phyloP scores from a whole-genome alignment of 208 protist species.

The Wallacemonas rigidus region DNA sequence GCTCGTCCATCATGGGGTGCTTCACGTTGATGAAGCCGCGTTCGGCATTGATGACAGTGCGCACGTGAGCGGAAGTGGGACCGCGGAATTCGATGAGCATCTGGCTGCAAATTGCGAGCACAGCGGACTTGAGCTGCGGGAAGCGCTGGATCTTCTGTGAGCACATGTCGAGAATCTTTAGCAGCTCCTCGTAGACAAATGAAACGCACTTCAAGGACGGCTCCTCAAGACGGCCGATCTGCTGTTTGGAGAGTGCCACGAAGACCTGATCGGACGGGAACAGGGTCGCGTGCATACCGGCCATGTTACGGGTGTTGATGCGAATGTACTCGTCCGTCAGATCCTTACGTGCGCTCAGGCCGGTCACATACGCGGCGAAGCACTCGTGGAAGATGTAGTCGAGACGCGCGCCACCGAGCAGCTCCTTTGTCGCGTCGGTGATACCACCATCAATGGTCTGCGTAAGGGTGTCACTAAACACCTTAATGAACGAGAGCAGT shows the following conservation, averaged over 20 bases:
- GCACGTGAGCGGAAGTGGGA: conserved; percentile 88
- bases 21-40: conserved; percentile 98
- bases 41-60: conserved; percentile 95
- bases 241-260: conserved; percentile 94
- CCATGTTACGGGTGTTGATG: conserved; percentile 96
- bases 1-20: conserved; percentile 87
- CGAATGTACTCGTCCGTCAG: conserved; percentile 95
- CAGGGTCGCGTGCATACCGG: conserved; percentile 94
- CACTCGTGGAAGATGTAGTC: conserved; percentile 97
- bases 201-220: conserved; percentile 95
- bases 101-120: conserved; percentile 85
- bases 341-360: conserved; percentile 90
- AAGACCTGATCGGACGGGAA: conserved; percentile 98
- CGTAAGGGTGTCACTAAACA: conserved; percentile 89
- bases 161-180: conserved; percentile 90
- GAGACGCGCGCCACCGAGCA: conserved; percentile 96
- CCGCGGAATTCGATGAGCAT: conserved; percentile 82
- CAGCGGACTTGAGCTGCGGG: conserved; percentile 84
- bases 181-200: conserved; percentile 96
- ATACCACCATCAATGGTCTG: conserved; percentile 95
- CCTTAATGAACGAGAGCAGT: conserved; percentile 85
- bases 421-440: conserved; percentile 90
- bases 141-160: conserved; percentile 85
- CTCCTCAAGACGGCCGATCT: conserved; percentile 95
- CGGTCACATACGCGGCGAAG: conserved; percentile 89